phyloP scores from a whole-genome alignment of 1,284 basidiomycete genomes.

The Gomphus bonarii region DNA sequence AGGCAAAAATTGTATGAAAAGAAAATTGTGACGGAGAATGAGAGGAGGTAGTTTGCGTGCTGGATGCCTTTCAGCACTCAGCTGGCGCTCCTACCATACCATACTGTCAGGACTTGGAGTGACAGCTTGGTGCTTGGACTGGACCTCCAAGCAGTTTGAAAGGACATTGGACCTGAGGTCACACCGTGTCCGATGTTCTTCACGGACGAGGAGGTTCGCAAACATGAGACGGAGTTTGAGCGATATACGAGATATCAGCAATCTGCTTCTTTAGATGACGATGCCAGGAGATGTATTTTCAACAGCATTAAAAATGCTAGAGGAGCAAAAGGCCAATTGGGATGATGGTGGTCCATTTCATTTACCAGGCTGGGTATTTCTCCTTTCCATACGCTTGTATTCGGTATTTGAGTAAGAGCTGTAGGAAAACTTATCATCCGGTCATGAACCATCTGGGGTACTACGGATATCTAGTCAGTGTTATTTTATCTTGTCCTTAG shows the following conservation, averaged over 20 bases:
- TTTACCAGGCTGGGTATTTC: constrained; percentile 3
- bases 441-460: too few relatives aligned
- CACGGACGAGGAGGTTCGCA: background rate
- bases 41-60: background rate
- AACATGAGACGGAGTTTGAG: background rate
- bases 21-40: constrained; percentile 1
- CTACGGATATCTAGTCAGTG: too few relatives aligned
- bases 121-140: background rate
- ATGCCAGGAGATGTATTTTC: background rate
- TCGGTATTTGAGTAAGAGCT: too few relatives aligned
- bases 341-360: constrained; percentile 3
- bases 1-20: constrained; percentile 2
- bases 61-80: background rate
- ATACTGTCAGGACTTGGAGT: too few relatives aligned
- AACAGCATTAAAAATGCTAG: background rate
- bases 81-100: background rate
- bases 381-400: background rate
- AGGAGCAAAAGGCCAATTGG: background rate
- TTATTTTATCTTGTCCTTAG: too few relatives aligned
- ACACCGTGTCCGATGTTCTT: background rate
- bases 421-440: too few relatives aligned
- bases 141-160: background rate
- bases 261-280: background rate
- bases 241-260: background rate
- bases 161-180: background rate